Base-by-base conservation (phyloP, 129 eudicot species). In the Helianthus tuberosus region DNA sequence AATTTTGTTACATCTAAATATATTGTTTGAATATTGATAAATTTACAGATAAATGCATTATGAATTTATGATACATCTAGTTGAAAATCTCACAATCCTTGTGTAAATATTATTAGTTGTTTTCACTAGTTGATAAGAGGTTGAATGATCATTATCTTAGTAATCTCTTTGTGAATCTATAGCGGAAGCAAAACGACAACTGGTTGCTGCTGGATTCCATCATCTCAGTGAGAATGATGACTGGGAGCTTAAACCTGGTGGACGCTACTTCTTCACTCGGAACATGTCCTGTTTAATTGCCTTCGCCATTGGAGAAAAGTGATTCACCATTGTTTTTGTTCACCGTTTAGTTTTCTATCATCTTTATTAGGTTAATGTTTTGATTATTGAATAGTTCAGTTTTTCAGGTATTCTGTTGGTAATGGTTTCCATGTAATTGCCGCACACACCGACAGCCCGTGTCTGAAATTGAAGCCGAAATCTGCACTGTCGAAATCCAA, bases 391-490 rank as follows among this genome's bases (percentile, higher is more conserved):
- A 55, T 66, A n/a, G 50, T 51, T 85, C 76, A 82, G 81, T 53
- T 74, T 82, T 90, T 81, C 98, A 93, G 98, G 96, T 93, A 88
- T 72, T 65, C 89, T 13, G 61, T 69, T 69, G 96, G 97, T 48
- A 88, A 88, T 79, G 97, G 98, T 75, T 93, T 93, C 81, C 93
- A 93, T 77, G 91, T 90, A 43, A 93, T 93, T 74, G 98, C 98
- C 75, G 97, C 98, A 0, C 98, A 93, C 82, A 93, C 97, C 0
- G 98, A 93, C 69, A 93, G 98, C 82, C 98, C 98, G 13, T 93
- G 98, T 72, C 87, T 93, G 47, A 93, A 93, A 81, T 75, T 93
- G 70, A 93, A 90, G 79, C 98, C 98, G 3, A 90, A 84, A 70
- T 93, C 98, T 44, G 96, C 98, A 63, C 81, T 88, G 43, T 78